A percentile compares a stretch with the other conserved stretches of the same genome.
Conservation (phyloP, 2,329 filamentous ascomycete genomes). For the Alternaria dauci region DNA sequence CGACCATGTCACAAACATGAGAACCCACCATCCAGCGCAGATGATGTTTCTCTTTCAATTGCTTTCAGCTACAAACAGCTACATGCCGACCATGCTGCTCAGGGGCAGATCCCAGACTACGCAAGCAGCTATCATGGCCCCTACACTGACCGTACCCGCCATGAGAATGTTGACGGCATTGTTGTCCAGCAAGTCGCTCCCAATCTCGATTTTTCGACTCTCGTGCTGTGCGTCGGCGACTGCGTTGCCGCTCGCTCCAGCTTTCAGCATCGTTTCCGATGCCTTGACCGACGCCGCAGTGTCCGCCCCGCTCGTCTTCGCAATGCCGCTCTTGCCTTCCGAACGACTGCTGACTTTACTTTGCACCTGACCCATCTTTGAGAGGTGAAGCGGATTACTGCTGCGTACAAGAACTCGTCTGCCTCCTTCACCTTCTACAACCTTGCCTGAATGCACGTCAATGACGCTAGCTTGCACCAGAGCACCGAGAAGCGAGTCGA, state of each 20-base stretch:
- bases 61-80: conserved; percentile 2
- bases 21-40: not conserved
- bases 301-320: conserved; percentile 44
- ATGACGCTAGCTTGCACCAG: conserved; percentile 85
- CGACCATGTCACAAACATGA: not conserved
- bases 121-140: conserved; percentile 69
- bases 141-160: conserved; percentile 81
- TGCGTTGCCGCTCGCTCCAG: conserved; percentile 31
- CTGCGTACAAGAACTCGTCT: conserved; percentile 59
- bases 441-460: conserved; percentile 82
- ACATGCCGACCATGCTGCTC: conserved; percentile 32
- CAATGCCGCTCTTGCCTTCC: conserved; percentile 49
- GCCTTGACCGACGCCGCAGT: conserved; percentile 28
- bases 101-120: conserved; percentile 45
- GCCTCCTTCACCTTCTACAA: conserved; percentile 87
- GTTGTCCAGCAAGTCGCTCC: conserved; percentile 83
- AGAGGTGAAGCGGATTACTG: conserved; percentile 38
- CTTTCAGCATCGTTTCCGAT: conserved; percentile 46
- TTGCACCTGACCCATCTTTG: conserved; percentile 42
- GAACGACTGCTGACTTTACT: conserved; percentile 54
- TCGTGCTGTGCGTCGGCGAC: conserved; percentile 52
- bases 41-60: not conserved
- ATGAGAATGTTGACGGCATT: conserved; percentile 95
- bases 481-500: conserved; percentile 89
- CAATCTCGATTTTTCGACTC: conserved; percentile 66